These are phyloP conservation scores for Talaromyces sp. DNA, from an alignment of 2,329 filamentous ascomycete genomes.

Conservation along the genomic window DNA sequence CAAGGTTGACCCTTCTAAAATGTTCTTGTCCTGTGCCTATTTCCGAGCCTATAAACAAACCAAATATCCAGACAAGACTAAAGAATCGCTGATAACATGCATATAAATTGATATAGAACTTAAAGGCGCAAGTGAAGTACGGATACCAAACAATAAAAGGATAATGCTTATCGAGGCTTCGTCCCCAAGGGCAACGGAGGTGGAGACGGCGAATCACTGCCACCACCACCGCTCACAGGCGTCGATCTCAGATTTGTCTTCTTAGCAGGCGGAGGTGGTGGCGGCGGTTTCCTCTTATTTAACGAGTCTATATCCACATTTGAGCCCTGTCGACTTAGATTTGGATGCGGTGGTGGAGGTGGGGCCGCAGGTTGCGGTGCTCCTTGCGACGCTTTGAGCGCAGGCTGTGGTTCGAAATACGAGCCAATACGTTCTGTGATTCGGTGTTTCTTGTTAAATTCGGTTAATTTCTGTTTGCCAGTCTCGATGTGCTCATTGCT, in stretches of 20 bases:
- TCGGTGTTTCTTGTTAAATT: slow-evolving; percentile 60
- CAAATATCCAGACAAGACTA: background rate
- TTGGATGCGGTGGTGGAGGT: slow-evolving; percentile 26
- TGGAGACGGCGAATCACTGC: slow-evolving; percentile 29
- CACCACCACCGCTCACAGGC: slow-evolving; percentile 28
- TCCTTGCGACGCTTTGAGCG: slow-evolving; percentile 23
- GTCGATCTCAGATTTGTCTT: slow-evolving; percentile 48
- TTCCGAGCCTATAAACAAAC: background rate
- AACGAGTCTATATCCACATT: slow-evolving; percentile 31
- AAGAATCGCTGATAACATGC: background rate
- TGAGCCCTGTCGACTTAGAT: slow-evolving; percentile 24
- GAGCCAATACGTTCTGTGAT: slow-evolving; percentile 49
- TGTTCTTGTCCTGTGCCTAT: background rate
- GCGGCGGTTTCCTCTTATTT: slow-evolving; percentile 49
- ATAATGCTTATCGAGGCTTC: slow-evolving; percentile 48
- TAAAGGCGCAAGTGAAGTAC: background rate
- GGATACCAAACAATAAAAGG: background rate
- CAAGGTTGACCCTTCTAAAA: background rate
- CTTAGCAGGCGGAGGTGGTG: slow-evolving; percentile 58
- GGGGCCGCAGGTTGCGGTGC: slow-evolving; percentile 22
- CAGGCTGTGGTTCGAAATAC: slow-evolving; percentile 41
- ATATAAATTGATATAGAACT: background rate
- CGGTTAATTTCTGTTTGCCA: slow-evolving; percentile 56
- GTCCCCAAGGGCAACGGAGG: slow-evolving; percentile 57
- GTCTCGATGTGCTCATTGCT: slow-evolving; percentile 65